These are phyloP conservation scores for Fusarium compactum DNA, from an alignment of 2,329 filamentous ascomycete species.

Conservation along the genomic window DNA sequence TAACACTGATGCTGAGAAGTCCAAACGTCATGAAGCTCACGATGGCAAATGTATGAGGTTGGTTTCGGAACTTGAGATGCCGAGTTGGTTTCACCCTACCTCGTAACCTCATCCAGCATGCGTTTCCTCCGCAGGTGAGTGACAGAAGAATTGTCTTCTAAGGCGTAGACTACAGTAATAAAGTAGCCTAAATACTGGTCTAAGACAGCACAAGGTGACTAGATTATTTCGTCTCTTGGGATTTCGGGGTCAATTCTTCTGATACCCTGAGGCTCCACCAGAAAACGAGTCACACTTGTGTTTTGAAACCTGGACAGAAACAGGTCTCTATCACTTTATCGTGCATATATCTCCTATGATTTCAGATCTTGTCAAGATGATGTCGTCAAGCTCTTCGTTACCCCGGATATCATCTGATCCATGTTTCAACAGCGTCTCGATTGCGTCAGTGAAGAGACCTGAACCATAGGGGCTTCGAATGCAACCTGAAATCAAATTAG, in stretches of 20 bases:
- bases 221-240: too few species aligned
- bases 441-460: not conserved
- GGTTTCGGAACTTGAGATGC: conserved; percentile 15
- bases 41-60: not conserved
- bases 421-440: conserved; percentile 1
- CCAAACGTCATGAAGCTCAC: not conserved
- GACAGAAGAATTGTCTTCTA: too few species aligned
- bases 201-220: too few species aligned
- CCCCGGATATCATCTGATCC: not conserved
- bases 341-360: not conserved
- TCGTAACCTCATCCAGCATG: not conserved
- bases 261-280: too few species aligned
- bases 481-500: not conserved
- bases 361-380: not conserved
- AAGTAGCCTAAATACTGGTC: too few species aligned
- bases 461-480: not conserved
- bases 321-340: not conserved
- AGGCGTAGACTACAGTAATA: too few species aligned
- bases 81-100: not conserved
- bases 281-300: not conserved
- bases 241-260: too few species aligned
- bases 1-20: too few species aligned
- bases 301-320: conserved; percentile 3
- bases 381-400: not conserved
- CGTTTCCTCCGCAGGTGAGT: too few species aligned